Evolutionary conservation across 495 filamentous ascomycete genomes (phyloP).

Genomic region (Cenococcum geophilum): DNA sequence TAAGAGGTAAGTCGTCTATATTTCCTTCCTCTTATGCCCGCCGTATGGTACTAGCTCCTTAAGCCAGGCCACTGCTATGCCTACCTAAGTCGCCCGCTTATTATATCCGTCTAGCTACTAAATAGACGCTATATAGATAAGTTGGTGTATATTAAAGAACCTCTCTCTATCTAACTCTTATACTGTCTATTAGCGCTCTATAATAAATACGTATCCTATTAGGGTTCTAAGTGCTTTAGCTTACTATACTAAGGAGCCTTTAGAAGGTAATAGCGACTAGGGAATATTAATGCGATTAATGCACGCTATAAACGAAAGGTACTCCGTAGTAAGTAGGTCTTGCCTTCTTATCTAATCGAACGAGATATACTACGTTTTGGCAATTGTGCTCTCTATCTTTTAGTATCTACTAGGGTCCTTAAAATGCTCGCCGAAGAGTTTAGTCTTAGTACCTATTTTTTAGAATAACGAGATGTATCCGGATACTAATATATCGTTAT

Average conservation of each 20-base stretch:
- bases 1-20: not conserved
- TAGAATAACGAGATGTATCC: not conserved
- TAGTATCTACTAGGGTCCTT: conserved; percentile 17
- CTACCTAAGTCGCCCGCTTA: not conserved
- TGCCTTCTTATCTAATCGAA: conserved; percentile 17
- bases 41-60: not conserved
- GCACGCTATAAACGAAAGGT: conserved; percentile 1
- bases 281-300: not conserved
- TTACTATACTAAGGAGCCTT: conserved; percentile 5
- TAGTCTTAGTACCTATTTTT: not conserved
- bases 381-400: conserved; percentile 8
- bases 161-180: conserved; percentile 1
- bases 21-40: not conserved
- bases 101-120: not conserved
- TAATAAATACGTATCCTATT: conserved; percentile 11
- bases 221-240: conserved; percentile 14
- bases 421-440: not conserved
- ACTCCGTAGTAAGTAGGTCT: conserved; percentile 13
- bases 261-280: not conserved
- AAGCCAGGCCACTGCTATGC: not conserved
- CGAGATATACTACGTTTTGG: conserved; percentile 19
- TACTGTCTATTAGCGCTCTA: conserved; percentile 9
- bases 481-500: not conserved
- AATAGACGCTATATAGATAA: not conserved
- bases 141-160: conserved; percentile 8